Evolutionary conservation across 148 eudicot genomes (phyloP), one percentile per base, ranked within the genome.

Genomic region (Nepenthes gracilis): DNA sequence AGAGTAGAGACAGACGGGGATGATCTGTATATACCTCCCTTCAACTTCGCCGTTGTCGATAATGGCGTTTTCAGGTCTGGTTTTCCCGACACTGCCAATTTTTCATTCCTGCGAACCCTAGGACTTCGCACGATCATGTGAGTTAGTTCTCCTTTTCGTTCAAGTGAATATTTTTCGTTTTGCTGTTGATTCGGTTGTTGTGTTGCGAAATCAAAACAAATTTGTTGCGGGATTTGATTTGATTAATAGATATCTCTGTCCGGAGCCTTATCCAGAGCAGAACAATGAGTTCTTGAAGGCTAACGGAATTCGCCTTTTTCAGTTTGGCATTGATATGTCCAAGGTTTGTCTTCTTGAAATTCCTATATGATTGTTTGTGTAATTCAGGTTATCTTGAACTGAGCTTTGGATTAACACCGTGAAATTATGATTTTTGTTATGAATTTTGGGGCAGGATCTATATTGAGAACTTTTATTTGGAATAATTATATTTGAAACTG

Each of bases 21-120:
- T 0, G 75, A 69, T 6, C 52, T 63, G 3, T 52, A 49, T 12
- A 70, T 72, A 2, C 80, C 83, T 57, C 83, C 80, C n/a, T 73
- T 69, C 54, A 79, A 79, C 59, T 79, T 79, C 62, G 57, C 83
- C 0, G 72, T 75, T 80, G 83, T 75, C 5, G 83, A 79, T 57
- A 69, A 72, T 50, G 80, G 83, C 63, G 65, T 79, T 59, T 79
- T 65, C 65, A 55, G 80, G 63, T 72, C 74, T 36, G 77, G 80
- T 11, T 77, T 77, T 60, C 80, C 80, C 1, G 83, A 79, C 35
- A 40, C 58, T 35, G 61, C 76, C 47, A 79, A 75, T 70, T 67
- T 66, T 9, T 52, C 80, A 33, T 79, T 75, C 40, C 60, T 79
- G 48, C 75, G 64, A 69, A 72, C 83, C 74, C 80, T 79, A 69